Evolutionary conservation across 2,329 filamentous ascomycete genomes (phyloP).

Genomic region (Ophiostoma australiae): DNA sequence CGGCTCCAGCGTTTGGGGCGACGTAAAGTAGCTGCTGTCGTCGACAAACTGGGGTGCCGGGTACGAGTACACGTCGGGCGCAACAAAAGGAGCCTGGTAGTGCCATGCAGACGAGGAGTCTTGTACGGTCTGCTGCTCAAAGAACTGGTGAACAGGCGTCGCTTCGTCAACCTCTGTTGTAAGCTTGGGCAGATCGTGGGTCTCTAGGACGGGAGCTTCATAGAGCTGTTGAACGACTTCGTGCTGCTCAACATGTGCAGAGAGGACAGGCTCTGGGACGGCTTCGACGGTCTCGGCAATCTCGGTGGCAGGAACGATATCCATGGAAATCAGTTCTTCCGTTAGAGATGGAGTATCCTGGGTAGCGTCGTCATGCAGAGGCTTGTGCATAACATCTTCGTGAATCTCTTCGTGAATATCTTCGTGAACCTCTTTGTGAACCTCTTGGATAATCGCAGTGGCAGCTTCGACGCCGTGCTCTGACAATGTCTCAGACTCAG

Average conservation of each 20-base stretch:
- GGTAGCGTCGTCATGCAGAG: background rate
- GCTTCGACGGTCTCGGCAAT: background rate
- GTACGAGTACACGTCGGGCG: background rate
- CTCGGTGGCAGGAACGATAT: background rate
- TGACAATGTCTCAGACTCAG: background rate
- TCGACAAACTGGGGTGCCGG: conserved; percentile 13
- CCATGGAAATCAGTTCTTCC: background rate
- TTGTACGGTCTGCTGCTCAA: background rate
- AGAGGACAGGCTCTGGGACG: background rate
- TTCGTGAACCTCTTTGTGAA: background rate
- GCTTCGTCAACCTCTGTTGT: no score
- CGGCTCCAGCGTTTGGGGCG: conserved; percentile 17
- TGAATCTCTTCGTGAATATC: no score
- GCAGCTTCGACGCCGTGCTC: background rate
- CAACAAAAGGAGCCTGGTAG: conserved; percentile 10
- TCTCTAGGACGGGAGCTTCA: background rate
- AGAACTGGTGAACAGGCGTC: background rate
- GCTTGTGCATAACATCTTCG: background rate
- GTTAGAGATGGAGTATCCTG: background rate
- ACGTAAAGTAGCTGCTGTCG: conserved; percentile 22
- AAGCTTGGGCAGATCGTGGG: background rate
- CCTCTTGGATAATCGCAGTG: background rate
- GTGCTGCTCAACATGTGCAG: background rate
- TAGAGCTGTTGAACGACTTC: background rate
- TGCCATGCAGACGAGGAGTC: background rate